phyloP scores from a whole-genome alignment of 2,329 filamentous ascomycete species.

The Ilyonectria mors-panacis region DNA sequence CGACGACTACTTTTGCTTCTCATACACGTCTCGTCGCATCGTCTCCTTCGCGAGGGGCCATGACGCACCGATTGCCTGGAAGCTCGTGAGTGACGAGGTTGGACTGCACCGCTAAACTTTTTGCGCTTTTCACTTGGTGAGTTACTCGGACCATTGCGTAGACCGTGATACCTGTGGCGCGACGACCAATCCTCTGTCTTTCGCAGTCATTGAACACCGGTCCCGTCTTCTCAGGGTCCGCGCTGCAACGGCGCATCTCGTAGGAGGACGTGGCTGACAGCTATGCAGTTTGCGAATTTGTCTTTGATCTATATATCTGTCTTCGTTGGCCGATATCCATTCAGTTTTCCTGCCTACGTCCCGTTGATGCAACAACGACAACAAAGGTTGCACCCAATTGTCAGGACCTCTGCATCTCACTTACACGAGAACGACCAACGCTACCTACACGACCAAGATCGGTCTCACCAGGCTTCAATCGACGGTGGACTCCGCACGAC shows the following conservation, averaged over 20 bases:
- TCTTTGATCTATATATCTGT: conserved; percentile 23
- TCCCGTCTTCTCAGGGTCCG: background rate
- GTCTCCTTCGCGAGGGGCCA: conserved; percentile 35
- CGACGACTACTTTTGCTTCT: conserved; percentile 23
- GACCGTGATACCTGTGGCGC: conserved; percentile 26
- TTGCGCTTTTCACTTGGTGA: conserved; percentile 37
- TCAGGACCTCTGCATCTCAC: conserved; percentile 14
- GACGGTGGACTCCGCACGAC: conserved; percentile 22
- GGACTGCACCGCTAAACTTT: conserved; percentile 33
- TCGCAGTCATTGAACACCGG: conserved; percentile 12
- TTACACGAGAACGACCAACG: conserved; percentile 23
- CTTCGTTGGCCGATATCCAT: conserved; percentile 18
- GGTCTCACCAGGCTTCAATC: conserved; percentile 17
- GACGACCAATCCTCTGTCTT: conserved; percentile 32
- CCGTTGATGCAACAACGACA: conserved; percentile 12
- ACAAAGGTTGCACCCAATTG: background rate
- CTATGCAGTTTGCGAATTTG: conserved; percentile 27
- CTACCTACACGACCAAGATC: conserved; percentile 27
- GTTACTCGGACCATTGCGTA: conserved; percentile 36
- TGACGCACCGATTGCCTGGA: conserved; percentile 37
- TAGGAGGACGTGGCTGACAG: conserved; percentile 17
- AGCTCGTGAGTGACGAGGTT: conserved; percentile 38
- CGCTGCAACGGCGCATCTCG: conserved; percentile 4
- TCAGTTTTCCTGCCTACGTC: conserved; percentile 24
- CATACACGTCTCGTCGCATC: conserved; percentile 19